A percentile compares a stretch with the other conserved stretches of the same genome.
phyloP scores from a whole-genome alignment of 192 early-diverging fungal species.

The Spizellomyces punctatus region DNA sequence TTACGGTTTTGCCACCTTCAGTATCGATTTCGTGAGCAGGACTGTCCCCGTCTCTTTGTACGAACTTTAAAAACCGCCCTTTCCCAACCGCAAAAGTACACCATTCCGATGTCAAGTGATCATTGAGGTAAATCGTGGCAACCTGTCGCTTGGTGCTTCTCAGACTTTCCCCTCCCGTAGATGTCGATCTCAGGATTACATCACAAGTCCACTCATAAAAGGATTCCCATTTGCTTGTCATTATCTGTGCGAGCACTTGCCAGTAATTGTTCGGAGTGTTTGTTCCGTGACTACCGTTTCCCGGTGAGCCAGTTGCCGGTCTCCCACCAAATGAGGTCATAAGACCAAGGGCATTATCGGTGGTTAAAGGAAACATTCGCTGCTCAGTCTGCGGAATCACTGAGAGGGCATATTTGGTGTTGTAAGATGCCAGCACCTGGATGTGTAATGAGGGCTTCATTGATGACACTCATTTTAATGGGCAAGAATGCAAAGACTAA shows the following conservation, averaged over 20 bases:
- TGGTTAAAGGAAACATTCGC: slow-evolving; percentile 21
- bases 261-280: slow-evolving; percentile 34
- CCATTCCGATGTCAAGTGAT: slow-evolving; percentile 41
- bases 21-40: not conserved
- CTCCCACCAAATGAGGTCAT: not conserved
- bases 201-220: slow-evolving; percentile 40
- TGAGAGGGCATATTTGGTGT: slow-evolving; percentile 34
- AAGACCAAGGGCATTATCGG: not conserved
- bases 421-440: slow-evolving; percentile 38
- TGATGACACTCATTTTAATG: not conserved
- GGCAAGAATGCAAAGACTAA: not conserved
- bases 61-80: slow-evolving; percentile 36
- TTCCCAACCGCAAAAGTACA: slow-evolving; percentile 37
- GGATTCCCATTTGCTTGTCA: slow-evolving; percentile 29
- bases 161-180: not conserved
- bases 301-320: not conserved
- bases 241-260: slow-evolving; percentile 46
- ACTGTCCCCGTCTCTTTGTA: slow-evolving; percentile 19
- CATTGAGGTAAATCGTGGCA: slow-evolving; percentile 43
- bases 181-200: slow-evolving; percentile 49
- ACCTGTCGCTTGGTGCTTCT: slow-evolving; percentile 25
- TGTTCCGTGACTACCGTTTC: too few relatives aligned
- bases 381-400: slow-evolving; percentile 38
- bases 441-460: not conserved
- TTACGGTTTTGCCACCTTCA: not conserved